Evolutionary conservation across 768 basidiomycete species (phyloP).

Genomic region (Tephrocybe sp.): DNA sequence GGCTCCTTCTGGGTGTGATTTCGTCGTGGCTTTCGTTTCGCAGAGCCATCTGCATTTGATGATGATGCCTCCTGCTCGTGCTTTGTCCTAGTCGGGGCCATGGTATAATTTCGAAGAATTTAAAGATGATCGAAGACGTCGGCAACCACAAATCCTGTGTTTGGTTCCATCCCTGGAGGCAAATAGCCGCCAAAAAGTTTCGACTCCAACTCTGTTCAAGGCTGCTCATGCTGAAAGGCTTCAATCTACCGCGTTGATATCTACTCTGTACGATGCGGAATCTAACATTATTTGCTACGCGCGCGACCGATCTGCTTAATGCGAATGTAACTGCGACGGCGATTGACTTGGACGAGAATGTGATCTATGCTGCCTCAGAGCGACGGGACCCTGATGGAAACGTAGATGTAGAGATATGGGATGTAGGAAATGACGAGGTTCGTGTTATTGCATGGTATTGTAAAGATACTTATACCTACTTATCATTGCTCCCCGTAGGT

Average conservation of each 20-base stretch:
- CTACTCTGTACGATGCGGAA: conserved; percentile 48
- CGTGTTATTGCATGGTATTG: conserved; percentile 2
- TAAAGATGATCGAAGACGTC: neutral
- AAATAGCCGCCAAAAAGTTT: conserved; percentile 19
- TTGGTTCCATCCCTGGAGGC: conserved; percentile 4
- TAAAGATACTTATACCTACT: neutral
- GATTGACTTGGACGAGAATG: conserved; percentile 63
- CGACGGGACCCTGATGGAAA: conserved; percentile 39
- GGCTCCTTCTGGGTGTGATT: conserved; percentile 26
- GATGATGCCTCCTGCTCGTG: conserved; percentile 12
- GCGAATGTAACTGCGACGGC: conserved; percentile 43
- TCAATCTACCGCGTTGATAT: neutral
- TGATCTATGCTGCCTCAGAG: conserved; percentile 59
- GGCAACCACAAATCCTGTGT: conserved; percentile 8
- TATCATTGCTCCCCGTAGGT: conserved; percentile 8
- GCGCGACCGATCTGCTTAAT: conserved; percentile 23
- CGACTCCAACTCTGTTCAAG: neutral
- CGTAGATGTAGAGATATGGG: conserved; percentile 61
- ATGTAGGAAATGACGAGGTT: conserved; percentile 23
- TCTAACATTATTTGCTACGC: conserved; percentile 40
- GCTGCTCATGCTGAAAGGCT: conserved; percentile 4
- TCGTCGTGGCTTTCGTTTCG: conserved; percentile 23
- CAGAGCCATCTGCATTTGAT: conserved; percentile 15
- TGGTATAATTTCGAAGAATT: conserved; percentile 11
- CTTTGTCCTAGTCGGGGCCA: conserved; percentile 19